Conservation (phyloP, 306 rosid species). For the Vigna hirtella region DNA sequence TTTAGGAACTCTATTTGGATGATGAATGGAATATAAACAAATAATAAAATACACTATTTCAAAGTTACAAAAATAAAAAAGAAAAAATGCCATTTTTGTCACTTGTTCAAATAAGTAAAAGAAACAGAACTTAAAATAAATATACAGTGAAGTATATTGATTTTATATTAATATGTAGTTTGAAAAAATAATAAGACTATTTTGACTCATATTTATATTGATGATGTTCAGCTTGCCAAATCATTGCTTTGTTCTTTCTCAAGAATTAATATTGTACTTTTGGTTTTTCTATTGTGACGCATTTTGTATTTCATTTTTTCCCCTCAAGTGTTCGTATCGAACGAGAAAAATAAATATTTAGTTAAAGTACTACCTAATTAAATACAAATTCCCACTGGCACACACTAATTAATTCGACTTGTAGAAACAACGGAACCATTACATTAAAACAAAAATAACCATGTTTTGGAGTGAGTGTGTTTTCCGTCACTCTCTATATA, state of each 20-base stretch:
- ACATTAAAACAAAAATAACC: not conserved
- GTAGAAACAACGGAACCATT: not conserved
- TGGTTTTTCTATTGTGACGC: not conserved
- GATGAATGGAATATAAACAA: no score
- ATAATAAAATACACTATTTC: no score
- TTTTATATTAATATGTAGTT: no score
- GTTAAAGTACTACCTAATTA: not conserved
- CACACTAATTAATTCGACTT: not conserved
- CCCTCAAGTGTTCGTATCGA: not conserved
- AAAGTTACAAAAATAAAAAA: no score
- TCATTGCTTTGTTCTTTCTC: not conserved
- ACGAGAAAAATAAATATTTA: not conserved
- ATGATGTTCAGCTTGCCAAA: not conserved
- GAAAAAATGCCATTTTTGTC: no score
- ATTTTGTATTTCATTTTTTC: not conserved
- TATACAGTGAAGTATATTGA: no score
- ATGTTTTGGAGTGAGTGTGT: not conserved
- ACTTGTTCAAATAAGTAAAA: no score
- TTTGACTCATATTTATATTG: not conserved
- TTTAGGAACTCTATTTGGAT: no score
- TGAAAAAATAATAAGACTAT: no score
- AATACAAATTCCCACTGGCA: slow-evolving; percentile 13
- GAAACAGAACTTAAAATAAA: no score
- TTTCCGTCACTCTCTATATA: no score
- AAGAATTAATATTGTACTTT: not conserved